phyloP scores from a whole-genome alignment of 495 filamentous ascomycete genomes.

The Durotheca rogersii region DNA sequence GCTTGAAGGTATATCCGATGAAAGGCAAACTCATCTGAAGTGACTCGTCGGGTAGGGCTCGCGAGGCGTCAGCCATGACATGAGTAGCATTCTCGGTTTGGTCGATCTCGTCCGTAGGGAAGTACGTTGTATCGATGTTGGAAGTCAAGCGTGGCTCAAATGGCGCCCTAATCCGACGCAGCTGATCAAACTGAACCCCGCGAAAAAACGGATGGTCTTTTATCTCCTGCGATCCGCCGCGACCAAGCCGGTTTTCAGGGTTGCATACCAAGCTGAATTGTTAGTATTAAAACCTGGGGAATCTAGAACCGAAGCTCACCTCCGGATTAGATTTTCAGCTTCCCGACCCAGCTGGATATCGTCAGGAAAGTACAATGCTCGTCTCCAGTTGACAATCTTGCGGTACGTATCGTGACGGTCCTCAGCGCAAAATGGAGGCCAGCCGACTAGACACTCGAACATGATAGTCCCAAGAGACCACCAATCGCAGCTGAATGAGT shows the following conservation, averaged over 20 bases:
- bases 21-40: slow-evolving; percentile 93
- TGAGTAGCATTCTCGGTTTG: slow-evolving; percentile 85
- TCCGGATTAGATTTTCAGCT: slow-evolving; percentile 84
- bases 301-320: slow-evolving; percentile 51
- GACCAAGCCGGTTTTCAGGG: slow-evolving; percentile 83
- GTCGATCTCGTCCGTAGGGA: slow-evolving; percentile 96
- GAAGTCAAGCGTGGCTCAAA: slow-evolving; percentile 92
- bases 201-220: slow-evolving; percentile 94
- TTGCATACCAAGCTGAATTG: slow-evolving; percentile 81
- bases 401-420: slow-evolving; percentile 96
- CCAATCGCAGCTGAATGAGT: slow-evolving; percentile 96
- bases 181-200: slow-evolving; percentile 87
- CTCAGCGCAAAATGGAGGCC: slow-evolving; percentile 98
- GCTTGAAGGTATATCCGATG: slow-evolving; percentile 98
- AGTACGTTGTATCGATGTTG: slow-evolving; percentile 93
- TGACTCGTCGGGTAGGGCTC: slow-evolving; percentile 46
- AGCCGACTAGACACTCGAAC: slow-evolving; percentile 98
- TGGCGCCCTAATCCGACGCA: slow-evolving; percentile 88
- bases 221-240: slow-evolving; percentile 81
- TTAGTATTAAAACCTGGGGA: slow-evolving; percentile 19
- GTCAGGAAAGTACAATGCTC: slow-evolving; percentile 93
- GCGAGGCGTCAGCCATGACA: slow-evolving; percentile 66
- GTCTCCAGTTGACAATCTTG: slow-evolving; percentile 98
- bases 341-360: slow-evolving; percentile 83
- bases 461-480: slow-evolving; percentile 99